These are phyloP conservation scores for Pseudocercospora crystallina DNA, from an alignment of 2,329 filamentous ascomycete genomes.

Conservation along the genomic window DNA sequence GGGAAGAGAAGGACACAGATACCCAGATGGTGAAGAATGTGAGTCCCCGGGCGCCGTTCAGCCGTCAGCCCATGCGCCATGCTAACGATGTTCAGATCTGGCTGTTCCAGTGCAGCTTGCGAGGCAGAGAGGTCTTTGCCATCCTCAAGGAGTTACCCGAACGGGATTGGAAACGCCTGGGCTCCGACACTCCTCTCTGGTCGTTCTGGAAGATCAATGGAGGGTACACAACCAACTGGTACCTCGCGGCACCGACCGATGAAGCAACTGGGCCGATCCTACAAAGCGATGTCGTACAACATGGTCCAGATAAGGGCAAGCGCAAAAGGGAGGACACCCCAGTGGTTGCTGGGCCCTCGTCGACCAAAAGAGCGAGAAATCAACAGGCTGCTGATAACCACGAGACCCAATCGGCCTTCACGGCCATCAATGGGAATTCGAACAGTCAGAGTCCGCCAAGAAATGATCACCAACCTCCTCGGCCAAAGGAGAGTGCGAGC, in stretches of 20 bases:
- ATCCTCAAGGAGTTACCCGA: neutral
- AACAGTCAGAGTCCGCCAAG: neutral
- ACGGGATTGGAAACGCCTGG: neutral
- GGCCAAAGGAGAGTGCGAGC: neutral
- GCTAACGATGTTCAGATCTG: constrained; percentile 4
- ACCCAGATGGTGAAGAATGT: constrained; percentile 9
- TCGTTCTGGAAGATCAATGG: constrained; percentile 12
- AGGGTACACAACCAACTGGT: constrained; percentile 4
- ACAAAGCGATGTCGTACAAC: neutral
- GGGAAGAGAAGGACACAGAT: neutral
- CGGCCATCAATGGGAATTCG: neutral
- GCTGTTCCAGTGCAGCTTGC: constrained; percentile 1
- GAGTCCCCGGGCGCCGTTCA: neutral
- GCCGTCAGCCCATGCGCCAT: neutral
- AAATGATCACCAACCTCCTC: neutral
- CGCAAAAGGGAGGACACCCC: neutral
- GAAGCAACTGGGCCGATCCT: neutral
- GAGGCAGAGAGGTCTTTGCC: constrained; percentile 6
- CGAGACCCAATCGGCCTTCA: too few species aligned
- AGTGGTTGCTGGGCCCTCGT: neutral
- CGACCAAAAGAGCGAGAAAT: neutral
- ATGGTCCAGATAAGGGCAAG: constrained; percentile 1
- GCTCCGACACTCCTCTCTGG: neutral
- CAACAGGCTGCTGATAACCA: too few species aligned
- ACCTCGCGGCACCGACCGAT: neutral